phyloP scores from a whole-genome alignment of 768 basidiomycete species.

The Trametes sanguinea region DNA sequence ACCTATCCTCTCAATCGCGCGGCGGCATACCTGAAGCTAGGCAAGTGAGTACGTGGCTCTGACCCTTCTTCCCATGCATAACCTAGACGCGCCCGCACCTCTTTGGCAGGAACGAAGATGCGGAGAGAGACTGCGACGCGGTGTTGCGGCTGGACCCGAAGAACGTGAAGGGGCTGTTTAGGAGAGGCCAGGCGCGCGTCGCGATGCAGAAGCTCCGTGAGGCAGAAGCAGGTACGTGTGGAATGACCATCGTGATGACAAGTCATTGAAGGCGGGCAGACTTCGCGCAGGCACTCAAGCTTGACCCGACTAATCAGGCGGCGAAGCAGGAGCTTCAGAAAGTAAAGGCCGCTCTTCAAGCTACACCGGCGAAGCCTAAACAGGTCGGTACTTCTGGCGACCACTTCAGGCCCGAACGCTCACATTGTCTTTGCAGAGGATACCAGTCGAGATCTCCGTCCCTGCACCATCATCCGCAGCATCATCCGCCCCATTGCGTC shows the following conservation, averaged over 20 bases:
- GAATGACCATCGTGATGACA: not conserved
- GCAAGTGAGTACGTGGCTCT: slow-evolving; percentile 70
- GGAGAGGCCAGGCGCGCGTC: slow-evolving; percentile 72
- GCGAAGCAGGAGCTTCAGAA: slow-evolving; percentile 64
- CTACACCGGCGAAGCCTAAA: slow-evolving; percentile 37
- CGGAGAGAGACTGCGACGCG: slow-evolving; percentile 75
- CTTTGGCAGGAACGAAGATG: slow-evolving; percentile 65
- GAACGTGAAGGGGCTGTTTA: slow-evolving; percentile 80
- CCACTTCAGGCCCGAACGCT: not conserved
- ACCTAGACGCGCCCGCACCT: not conserved
- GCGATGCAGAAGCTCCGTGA: slow-evolving; percentile 55
- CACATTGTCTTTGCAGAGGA: slow-evolving; percentile 5
- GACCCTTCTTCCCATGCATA: too few species aligned
- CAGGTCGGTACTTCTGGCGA: slow-evolving; percentile 14
- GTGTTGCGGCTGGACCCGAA: slow-evolving; percentile 54
- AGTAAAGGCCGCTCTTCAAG: slow-evolving; percentile 42
- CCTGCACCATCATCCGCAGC: slow-evolving; percentile 11
- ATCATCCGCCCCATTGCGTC: slow-evolving; percentile 21
- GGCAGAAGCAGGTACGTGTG: slow-evolving; percentile 60
- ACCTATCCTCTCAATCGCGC: slow-evolving; percentile 87
- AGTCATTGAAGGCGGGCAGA: not conserved
- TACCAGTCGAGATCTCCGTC: slow-evolving; percentile 24
- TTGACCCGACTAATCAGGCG: slow-evolving; percentile 66
- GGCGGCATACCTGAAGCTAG: slow-evolving; percentile 90
- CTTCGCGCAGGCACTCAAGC: slow-evolving; percentile 51